phyloP scores from a whole-genome alignment of 352 stramenopile species.

The Phytopythium litorale region DNA sequence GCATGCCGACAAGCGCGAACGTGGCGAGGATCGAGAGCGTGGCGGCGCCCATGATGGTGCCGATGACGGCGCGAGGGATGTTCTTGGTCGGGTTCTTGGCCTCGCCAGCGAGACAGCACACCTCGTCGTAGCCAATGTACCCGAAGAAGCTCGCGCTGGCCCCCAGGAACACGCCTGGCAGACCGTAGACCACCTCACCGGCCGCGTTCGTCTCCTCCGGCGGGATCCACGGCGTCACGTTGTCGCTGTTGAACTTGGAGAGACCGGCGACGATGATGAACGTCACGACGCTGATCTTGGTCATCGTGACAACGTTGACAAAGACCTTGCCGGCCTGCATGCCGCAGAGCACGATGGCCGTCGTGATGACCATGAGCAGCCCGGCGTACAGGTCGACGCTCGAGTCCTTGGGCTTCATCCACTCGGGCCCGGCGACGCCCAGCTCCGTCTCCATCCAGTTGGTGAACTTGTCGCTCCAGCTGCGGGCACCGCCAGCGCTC shows the following conservation, averaged over 20 bases:
- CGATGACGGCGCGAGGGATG: constrained; percentile 88
- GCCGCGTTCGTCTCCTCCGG: constrained; percentile 18
- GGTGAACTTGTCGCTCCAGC: constrained; percentile 93
- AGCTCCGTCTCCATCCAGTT: constrained; percentile 70
- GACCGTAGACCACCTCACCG: constrained; percentile 53
- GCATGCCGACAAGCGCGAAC: constrained; percentile 91
- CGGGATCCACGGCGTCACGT: constrained; percentile 86
- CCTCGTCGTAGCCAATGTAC: constrained; percentile 96
- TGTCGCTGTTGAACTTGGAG: constrained; percentile 69
- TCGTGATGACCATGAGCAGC: constrained; percentile 68
- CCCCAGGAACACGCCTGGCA: constrained; percentile 82
- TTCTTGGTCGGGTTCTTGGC: constrained; percentile 82
- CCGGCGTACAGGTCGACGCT: constrained; percentile 68
- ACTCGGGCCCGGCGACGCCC: constrained; percentile 31
- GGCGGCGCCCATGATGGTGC: constrained; percentile 83
- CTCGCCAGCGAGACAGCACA: constrained; percentile 92
- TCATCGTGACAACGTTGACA: constrained; percentile 89
- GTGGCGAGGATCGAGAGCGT: constrained; percentile 84
- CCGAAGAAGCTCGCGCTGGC: constrained; percentile 94
- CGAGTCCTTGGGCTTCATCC: constrained; percentile 68
- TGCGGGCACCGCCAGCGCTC: constrained; percentile 87
- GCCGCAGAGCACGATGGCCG: constrained; percentile 69
- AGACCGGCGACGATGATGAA: constrained; percentile 93
- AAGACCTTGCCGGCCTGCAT: constrained; percentile 88
- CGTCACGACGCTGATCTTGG: constrained; percentile 86